These are phyloP conservation scores for Delonix regia DNA, from an alignment of 306 rosid species.

Conservation along the genomic window DNA sequence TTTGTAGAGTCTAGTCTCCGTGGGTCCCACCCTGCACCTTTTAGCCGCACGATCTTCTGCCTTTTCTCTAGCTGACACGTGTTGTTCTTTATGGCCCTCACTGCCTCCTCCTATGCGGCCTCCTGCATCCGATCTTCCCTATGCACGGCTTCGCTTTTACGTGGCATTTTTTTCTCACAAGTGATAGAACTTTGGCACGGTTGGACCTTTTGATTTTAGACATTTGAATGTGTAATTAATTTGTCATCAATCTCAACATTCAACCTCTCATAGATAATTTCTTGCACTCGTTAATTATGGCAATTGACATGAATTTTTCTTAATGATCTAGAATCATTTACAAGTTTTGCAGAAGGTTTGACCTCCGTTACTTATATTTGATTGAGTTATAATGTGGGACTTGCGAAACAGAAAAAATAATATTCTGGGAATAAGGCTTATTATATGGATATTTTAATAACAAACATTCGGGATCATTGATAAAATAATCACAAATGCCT, in stretches of 20 bases:
- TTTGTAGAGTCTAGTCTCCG: constrained; percentile 79
- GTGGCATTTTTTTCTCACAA: too few relatives aligned
- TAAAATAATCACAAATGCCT: constrained; percentile 22
- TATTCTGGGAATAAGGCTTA: neutral
- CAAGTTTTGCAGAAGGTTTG: constrained; percentile 1
- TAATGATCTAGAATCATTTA: neutral
- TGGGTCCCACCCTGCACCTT: constrained; percentile 76
- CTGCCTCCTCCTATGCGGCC: constrained; percentile 68
- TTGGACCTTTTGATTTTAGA: neutral
- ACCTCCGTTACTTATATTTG: neutral
- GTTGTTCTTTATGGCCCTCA: constrained; percentile 71
- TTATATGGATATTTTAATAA: neutral
- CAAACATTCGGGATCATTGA: constrained; percentile 4
- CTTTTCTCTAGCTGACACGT: constrained; percentile 71
- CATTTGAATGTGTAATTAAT: neutral
- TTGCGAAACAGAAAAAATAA: neutral
- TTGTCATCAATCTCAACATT: neutral
- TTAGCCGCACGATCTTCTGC: constrained; percentile 72
- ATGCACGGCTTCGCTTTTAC: too few relatives aligned
- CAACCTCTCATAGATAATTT: neutral
- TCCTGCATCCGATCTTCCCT: constrained; percentile 46
- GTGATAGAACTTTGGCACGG: neutral
- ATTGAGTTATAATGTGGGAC: neutral
- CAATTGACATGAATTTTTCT: neutral
- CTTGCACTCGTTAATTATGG: neutral